A percentile compares a stretch with the other conserved stretches of the same genome.
phyloP scores from a whole-genome alignment of 495 filamentous ascomycete species.

The Hamigera avellanea region DNA sequence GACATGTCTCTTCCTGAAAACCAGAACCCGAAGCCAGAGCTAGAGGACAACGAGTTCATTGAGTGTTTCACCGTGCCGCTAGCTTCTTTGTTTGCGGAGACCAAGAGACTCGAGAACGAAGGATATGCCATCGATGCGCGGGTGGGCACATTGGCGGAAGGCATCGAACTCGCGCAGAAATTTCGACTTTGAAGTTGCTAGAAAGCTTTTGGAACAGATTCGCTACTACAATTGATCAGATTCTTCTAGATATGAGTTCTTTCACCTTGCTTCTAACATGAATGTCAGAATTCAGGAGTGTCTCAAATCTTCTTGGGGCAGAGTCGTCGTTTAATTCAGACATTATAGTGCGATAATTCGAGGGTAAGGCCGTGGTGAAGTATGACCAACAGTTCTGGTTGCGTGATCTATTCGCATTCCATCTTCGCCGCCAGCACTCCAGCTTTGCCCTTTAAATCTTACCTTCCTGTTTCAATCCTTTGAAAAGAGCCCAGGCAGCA shows the following conservation, averaged over 20 bases:
- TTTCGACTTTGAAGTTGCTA: conserved; percentile 30
- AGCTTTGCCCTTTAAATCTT: conserved; percentile 33
- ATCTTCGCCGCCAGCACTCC: conserved; percentile 7
- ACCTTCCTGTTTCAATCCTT: conserved; percentile 54
- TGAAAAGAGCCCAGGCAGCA: conserved; percentile 65
- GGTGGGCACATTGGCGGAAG: conserved; percentile 74
- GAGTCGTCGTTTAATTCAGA: too few relatives aligned
- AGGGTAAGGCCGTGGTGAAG: too few relatives aligned
- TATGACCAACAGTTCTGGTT: too few relatives aligned
- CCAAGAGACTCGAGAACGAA: conserved; percentile 54
- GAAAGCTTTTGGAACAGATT: too few relatives aligned
- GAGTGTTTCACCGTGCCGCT: conserved; percentile 69
- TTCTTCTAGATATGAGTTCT: too few relatives aligned
- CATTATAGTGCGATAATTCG: too few relatives aligned
- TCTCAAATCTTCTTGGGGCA: too few relatives aligned
- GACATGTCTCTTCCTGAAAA: conserved; percentile 64
- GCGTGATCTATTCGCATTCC: too few relatives aligned
- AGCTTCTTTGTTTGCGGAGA: conserved; percentile 51
- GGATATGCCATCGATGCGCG: conserved; percentile 81
- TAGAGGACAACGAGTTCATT: conserved; percentile 87
- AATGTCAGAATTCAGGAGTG: too few relatives aligned
- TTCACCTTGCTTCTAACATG: too few relatives aligned
- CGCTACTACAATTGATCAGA: too few relatives aligned
- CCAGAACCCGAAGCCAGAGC: conserved; percentile 54
- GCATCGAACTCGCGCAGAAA: conserved; percentile 66